A percentile compares a stretch with the other conserved stretches of the same genome.
Evolutionary conservation across 2,329 filamentous ascomycete species (phyloP).

Genomic region (Mycosphaerella arachidis): DNA sequence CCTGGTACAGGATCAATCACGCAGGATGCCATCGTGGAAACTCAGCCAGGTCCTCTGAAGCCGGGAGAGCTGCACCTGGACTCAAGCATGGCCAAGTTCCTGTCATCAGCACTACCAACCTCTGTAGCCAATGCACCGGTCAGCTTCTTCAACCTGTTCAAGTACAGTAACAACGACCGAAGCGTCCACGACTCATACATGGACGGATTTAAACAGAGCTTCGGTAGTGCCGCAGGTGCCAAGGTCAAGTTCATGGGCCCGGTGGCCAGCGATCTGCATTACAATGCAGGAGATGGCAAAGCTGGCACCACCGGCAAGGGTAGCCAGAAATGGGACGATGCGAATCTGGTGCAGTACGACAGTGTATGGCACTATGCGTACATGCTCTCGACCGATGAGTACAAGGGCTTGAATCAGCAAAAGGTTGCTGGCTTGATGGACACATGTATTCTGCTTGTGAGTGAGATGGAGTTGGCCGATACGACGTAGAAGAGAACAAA

Average conservation of each 20-base stretch:
- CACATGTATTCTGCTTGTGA: slow-evolving; percentile 18
- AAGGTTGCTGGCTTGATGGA: slow-evolving; percentile 18
- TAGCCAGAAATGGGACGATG: slow-evolving; percentile 8
- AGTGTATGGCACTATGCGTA: slow-evolving; percentile 19
- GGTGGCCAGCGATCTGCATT: slow-evolving; percentile 1
- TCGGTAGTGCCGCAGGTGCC: slow-evolving; percentile 16
- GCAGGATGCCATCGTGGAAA: not conserved
- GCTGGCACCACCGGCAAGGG: not conserved
- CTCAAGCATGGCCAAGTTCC: slow-evolving; percentile 11
- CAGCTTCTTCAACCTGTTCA: slow-evolving; percentile 23
- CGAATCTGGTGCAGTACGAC: slow-evolving; percentile 20
- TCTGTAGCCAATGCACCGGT: slow-evolving; percentile 6
- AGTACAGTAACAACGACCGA: slow-evolving; percentile 13
- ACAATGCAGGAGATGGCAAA: not conserved
- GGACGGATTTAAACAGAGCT: slow-evolving; percentile 16
- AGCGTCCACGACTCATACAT: slow-evolving; percentile 17
- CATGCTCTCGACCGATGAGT: slow-evolving; percentile 17
- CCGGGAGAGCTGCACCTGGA: slow-evolving; percentile 17
- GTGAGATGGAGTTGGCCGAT: slow-evolving; percentile 11
- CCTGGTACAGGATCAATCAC: not conserved
- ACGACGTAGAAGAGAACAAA: not conserved
- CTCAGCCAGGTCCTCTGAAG: not conserved
- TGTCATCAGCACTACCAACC: slow-evolving; percentile 9
- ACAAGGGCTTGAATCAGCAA: slow-evolving; percentile 15
- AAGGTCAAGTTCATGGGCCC: slow-evolving; percentile 17